Evolutionary conservation across 164 flowering plant species (phyloP), one percentile per base, ranked within the genome.

Genomic region (Annona cherimola): DNA sequence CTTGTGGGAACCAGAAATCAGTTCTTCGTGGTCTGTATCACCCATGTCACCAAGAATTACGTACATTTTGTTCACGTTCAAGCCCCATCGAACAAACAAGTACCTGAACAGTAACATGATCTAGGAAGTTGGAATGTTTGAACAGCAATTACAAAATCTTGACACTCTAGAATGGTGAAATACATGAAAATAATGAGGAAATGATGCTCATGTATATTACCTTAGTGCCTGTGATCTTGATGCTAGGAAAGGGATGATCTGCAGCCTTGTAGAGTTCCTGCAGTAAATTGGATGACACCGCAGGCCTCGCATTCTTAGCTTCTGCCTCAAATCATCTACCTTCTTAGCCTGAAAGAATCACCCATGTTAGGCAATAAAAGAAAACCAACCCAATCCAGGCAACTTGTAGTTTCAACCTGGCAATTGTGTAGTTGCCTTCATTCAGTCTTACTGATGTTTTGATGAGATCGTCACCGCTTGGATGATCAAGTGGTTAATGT

Each of bases 181-280:
- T 50, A 50, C 14, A 50, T 8, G 0, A 50, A 2, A 9, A 50
- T 50, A 9, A 0, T 16, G 11, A 50, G 9, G 14, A 9, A 11
- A 50, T 50, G 57, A 9, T 9, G 57, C 9, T 8, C 57, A 66
- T 0, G 8, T 40, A 64, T 84, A 6, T 66, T 84, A 90, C 98
- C 98, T 90, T 68, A 94, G 90, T 67, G 99, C 97, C 70, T 91
- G 99, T 70, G 99, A 82, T 43, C 99, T 85, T 78, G 99, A 94
- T 42, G 97, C 99, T 46, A 88, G 93, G 16, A 94, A 87, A 71
- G 99, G 99, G 73, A 94, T 71, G 42, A 83, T 83, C 79, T 92
- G 97, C 86, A 94, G 73, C 73, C 94, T 85, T 42, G 98, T 89
- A 19, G 91, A 84, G 82, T 83, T 92, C 79, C 98, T 82, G 83